Evolutionary conservation across 2,329 filamentous ascomycete species (phyloP).

Genomic region (Ceratocystis huliohia): DNA sequence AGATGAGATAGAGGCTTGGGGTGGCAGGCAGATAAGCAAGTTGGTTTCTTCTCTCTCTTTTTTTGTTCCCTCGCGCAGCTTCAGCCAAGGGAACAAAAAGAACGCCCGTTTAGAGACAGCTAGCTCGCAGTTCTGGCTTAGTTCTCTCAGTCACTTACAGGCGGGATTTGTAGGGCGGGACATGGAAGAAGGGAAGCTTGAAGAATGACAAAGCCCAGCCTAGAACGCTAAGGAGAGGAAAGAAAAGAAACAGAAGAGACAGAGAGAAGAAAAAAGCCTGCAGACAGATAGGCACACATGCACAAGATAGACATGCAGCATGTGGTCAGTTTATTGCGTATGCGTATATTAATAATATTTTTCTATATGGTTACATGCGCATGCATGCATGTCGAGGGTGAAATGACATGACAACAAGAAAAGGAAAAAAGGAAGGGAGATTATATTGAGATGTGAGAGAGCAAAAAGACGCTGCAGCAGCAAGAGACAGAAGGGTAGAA

Average conservation of each 20-base stretch:
- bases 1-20: too few relatives aligned
- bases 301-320: neutral
- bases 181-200: neutral
- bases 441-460: neutral
- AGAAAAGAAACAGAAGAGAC: neutral
- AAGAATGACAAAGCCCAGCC: constrained; percentile 1
- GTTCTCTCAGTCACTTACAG: neutral
- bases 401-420: neutral
- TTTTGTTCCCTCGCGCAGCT: too few relatives aligned
- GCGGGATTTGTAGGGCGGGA: neutral
- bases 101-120: neutral
- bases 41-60: neutral
- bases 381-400: neutral
- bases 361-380: constrained; percentile 1
- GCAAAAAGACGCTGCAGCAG: neutral
- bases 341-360: constrained; percentile 3
- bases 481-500: neutral
- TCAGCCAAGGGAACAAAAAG: neutral
- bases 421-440: neutral
- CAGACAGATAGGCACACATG: neutral
- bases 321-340: neutral
- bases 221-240: neutral
- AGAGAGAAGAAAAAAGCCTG: neutral
- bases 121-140: neutral
- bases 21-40: too few relatives aligned